Base-by-base conservation (phyloP, 768 basidiomycete species). In the Tricholoma bakamatsutake region DNA sequence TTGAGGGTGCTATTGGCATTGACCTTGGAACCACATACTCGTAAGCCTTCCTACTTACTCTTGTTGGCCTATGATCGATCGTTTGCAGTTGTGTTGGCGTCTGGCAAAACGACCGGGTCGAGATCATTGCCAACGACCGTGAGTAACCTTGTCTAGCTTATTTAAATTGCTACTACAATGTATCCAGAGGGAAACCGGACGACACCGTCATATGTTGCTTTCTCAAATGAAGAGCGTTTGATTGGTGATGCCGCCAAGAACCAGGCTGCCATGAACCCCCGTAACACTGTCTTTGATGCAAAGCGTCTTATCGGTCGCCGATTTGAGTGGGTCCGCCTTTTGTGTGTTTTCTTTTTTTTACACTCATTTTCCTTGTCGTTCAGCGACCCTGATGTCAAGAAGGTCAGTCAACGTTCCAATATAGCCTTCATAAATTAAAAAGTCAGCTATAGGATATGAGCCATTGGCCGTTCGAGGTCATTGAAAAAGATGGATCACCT, bases 41-140 rank as follows among this genome's bases (percentile, higher is more conserved):
- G 89, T 92, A 69, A 64, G 87, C 72, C 13, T 42, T 67, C 31
- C 15, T 8, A 28, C 39, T 34, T 48, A 10, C 40, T 45, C 39
- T 50, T 54, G 35, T 31, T 49, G 17, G 42, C 15, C 21, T 33
- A 13, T 54, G 47, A 49, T 66, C 60, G 61, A 46, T 57, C 66
- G 61, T 64, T 52, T 66, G 35, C 64, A 96, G 93, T 48, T 98
- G 95, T 73, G 96, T 98, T 65, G 96, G 93, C 79, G 94, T 98
- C 68, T 98, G 95, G 95, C 93, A 96, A 83, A 94, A 97, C 75
- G 96, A 98, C 83, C 93, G 96, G 67, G 95, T 98, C 67, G 95
- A 98, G 75, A 98, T 98, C 80, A 98, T 98, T 71, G 88, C 92
- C 78, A 94, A 94, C 67, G 92, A 94, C 81, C 92, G 89, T 92